These are phyloP conservation scores for Tuber borchii DNA, from an alignment of 495 filamentous ascomycete genomes.

Conservation along the genomic window DNA sequence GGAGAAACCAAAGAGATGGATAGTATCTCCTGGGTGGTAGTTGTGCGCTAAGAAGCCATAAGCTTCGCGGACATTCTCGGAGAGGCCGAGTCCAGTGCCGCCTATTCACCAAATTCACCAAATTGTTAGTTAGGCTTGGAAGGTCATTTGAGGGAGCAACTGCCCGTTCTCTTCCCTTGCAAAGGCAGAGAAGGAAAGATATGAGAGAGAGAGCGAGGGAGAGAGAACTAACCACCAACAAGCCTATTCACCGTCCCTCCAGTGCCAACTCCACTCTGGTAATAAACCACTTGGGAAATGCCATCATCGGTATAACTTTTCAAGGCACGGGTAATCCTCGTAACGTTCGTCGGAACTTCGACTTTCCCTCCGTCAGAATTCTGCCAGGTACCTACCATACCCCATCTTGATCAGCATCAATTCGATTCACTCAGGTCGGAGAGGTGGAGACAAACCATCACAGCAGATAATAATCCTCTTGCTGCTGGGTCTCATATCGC, in stretches of 20 bases:
- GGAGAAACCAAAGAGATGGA: slow-evolving; percentile 65
- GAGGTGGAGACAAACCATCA: slow-evolving; percentile 43
- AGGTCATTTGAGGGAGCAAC: neutral
- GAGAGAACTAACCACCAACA: slow-evolving; percentile 46
- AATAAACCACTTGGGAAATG: slow-evolving; percentile 48
- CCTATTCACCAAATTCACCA: slow-evolving; percentile 10
- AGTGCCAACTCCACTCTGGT: slow-evolving; percentile 52
- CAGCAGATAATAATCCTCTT: slow-evolving; percentile 49
- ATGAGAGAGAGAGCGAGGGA: neutral
- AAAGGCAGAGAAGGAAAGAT: neutral
- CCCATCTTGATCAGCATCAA: neutral
- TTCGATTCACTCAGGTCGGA: neutral
- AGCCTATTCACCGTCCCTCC: slow-evolving; percentile 47
- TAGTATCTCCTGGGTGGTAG: slow-evolving; percentile 62
- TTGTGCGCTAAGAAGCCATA: slow-evolving; percentile 66
- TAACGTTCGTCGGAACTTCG: slow-evolving; percentile 49
- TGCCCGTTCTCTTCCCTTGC: neutral
- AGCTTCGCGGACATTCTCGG: slow-evolving; percentile 57
- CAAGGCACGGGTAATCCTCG: slow-evolving; percentile 48
- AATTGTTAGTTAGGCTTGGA: neutral
- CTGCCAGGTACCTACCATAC: slow-evolving; percentile 45
- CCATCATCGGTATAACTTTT: slow-evolving; percentile 41
- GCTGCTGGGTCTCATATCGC: slow-evolving; percentile 14
- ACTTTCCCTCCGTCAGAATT: slow-evolving; percentile 44
- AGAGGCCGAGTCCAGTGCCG: slow-evolving; percentile 16